Conservation (phyloP, 169 alveolate species). For the Plasmodium vivax region DNA sequence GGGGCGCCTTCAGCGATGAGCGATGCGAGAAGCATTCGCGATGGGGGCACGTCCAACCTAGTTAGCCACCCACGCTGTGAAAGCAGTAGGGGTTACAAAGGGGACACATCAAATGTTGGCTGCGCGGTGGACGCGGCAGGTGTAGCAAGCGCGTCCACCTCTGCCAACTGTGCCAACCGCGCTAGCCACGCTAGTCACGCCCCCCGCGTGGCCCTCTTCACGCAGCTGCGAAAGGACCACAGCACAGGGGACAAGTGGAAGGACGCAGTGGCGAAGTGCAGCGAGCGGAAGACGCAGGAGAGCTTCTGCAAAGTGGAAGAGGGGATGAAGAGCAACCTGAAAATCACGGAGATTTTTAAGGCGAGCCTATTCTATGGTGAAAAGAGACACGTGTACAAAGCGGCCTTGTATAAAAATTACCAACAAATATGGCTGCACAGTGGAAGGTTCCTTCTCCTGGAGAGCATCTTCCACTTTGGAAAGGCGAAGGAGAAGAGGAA, state of each 20-base stretch:
- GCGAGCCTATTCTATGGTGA: neutral
- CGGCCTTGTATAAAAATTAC: slow-evolving; percentile 34
- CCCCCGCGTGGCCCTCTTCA: neutral
- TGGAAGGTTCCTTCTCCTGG: slow-evolving; percentile 12
- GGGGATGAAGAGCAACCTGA: neutral
- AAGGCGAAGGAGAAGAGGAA: neutral
- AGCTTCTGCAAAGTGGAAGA: neutral
- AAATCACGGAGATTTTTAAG: slow-evolving; percentile 42
- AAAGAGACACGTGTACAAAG: slow-evolving; percentile 7
- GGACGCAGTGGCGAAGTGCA: neutral
- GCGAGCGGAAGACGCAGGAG: neutral
- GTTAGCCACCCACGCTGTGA: neutral
- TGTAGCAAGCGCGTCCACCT: neutral
- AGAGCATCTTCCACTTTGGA: slow-evolving; percentile 22
- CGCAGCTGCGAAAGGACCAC: neutral
- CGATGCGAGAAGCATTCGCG: neutral
- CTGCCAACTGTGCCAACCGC: neutral
- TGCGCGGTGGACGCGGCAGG: neutral
- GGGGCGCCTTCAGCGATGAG: neutral
- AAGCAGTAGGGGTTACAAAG: neutral
- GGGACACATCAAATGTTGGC: neutral
- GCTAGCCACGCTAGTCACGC: no score
- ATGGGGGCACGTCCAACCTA: neutral
- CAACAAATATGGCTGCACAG: slow-evolving; percentile 10
- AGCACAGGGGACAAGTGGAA: slow-evolving; percentile 10